Evolutionary conservation across 1,139 yeast genomes (phyloP).

Genomic region (Kurtzmaniella quercitrusa): DNA sequence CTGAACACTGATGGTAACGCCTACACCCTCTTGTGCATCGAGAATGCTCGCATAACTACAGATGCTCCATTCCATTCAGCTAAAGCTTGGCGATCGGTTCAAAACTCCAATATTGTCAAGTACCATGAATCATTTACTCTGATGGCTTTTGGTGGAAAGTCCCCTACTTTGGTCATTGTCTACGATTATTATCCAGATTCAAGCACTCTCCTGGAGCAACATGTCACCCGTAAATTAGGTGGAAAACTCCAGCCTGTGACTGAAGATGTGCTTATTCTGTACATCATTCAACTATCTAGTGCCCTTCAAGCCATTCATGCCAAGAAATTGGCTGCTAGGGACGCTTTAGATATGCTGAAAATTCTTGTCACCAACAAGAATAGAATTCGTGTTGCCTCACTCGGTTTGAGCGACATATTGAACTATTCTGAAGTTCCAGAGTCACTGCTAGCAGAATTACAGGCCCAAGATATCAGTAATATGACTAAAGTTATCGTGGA

Average conservation of each 20-base stretch:
- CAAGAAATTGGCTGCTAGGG: slow-evolving; percentile 58
- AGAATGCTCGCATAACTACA: slow-evolving; percentile 44
- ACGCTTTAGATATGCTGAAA: slow-evolving; percentile 58
- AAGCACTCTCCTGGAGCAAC: slow-evolving; percentile 30
- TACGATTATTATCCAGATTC: slow-evolving; percentile 43
- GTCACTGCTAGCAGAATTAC: slow-evolving; percentile 23
- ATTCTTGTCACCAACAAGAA: slow-evolving; percentile 70
- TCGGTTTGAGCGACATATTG: slow-evolving; percentile 71
- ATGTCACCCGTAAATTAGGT: slow-evolving; percentile 28
- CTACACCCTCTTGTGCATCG: slow-evolving; percentile 73
- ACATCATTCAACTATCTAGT: slow-evolving; percentile 66
- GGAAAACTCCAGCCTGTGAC: slow-evolving; percentile 46
- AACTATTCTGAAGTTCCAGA: slow-evolving; percentile 33
- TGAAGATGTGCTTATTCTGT: slow-evolving; percentile 70
- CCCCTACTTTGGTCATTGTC: slow-evolving; percentile 38
- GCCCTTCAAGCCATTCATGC: slow-evolving; percentile 66
- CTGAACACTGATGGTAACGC: slow-evolving; percentile 76
- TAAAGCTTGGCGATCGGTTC: slow-evolving; percentile 44
- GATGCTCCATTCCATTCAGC: slow-evolving; percentile 45
- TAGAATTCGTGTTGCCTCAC: slow-evolving; percentile 65
- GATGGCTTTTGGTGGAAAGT: slow-evolving; percentile 73
- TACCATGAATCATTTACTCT: slow-evolving; percentile 84
- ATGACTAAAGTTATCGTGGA: slow-evolving; percentile 60
- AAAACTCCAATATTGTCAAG: slow-evolving; percentile 57
- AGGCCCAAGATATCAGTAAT: slow-evolving; percentile 49